Evolutionary conservation across 2,329 filamentous ascomycete species (phyloP), one percentile per base, ranked within the genome.

Genomic region (Fusarium sambucinum): DNA sequence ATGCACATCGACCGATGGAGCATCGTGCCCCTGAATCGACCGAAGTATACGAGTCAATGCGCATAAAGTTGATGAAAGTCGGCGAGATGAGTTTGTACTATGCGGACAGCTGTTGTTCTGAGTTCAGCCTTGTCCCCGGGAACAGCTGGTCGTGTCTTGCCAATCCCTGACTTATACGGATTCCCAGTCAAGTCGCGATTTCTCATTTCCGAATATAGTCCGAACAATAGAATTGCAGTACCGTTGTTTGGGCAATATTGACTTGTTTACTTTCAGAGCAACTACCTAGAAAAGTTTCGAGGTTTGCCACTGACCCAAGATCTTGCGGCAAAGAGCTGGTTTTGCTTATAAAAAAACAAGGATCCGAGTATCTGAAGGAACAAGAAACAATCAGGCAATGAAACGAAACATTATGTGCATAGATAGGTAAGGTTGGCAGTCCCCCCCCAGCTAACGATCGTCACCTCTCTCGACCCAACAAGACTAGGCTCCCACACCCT

Each of bases 341-440:
- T 42, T 55, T 55, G 58, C n/a, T 52, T 47, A 41, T 46, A 41
- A 51, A 46, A 54, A 59, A 44, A 58, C 47, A 45, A 45, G 61
- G 57, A 58, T 54, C 51, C 29, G 21, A 48, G 25, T 35, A 56
- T 27, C 52, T 45, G 53, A 59, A 54, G 58, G 64, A 64, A 62
- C 63, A 68, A 60, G 66, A 73, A 74, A 72, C 68, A 61, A 68
- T 58, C 56, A 69, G 73, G 68, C 66, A 69, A 62, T 62, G 67
- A 74, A 74, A 74, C 72, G 70, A 74, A 74, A 74, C 72, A 70
- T 59, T 71, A 47, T 48, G 46, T 35, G 38, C 57, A 54, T 61
- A 62, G 32, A 38, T 38, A 40, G 47, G 58, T 60, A 60, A 48
- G 57, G 52, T 51, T 68, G 21, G 47, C 33, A 50, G 16, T 59